These are phyloP conservation scores for Quercus dentata DNA, from an alignment of 306 rosid genomes.

Conservation along the genomic window DNA sequence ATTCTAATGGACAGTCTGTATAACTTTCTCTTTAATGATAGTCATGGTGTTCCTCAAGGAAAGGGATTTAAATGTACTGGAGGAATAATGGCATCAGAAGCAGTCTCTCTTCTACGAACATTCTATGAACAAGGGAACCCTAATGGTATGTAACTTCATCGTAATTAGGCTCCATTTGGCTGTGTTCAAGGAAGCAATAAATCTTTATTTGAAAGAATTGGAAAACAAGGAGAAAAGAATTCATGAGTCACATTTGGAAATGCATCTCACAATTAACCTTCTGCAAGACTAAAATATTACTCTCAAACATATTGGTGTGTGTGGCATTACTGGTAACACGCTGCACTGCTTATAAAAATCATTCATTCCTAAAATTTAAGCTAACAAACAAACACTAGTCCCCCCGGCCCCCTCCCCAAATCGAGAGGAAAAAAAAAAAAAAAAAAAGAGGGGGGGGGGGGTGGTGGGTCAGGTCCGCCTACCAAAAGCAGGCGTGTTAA, in stretches of 20 bases:
- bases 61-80: constrained; percentile 72
- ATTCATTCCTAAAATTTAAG: background rate
- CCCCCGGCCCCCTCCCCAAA: too few relatives aligned
- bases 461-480: too few relatives aligned
- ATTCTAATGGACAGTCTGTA: constrained; percentile 2
- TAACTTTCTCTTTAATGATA: constrained; percentile 24
- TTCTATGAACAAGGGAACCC: constrained; percentile 98
- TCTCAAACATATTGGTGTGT: background rate
- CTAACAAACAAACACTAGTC: background rate
- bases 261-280: background rate
- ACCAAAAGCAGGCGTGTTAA: too few relatives aligned
- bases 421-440: background rate
- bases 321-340: too few relatives aligned
- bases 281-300: background rate
- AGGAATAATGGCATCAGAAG: constrained; percentile 95
- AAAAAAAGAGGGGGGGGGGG: too few relatives aligned
- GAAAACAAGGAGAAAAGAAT: background rate
- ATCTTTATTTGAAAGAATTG: background rate
- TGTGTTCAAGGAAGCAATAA: background rate
- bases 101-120: constrained; percentile 62
- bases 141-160: constrained; percentile 49
- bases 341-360: background rate
- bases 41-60: constrained; percentile 35
- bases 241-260: background rate
- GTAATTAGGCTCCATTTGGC: background rate